Evolutionary conservation across 2,329 filamentous ascomycete species (phyloP).

Genomic region (Elsinoe arachidis): DNA sequence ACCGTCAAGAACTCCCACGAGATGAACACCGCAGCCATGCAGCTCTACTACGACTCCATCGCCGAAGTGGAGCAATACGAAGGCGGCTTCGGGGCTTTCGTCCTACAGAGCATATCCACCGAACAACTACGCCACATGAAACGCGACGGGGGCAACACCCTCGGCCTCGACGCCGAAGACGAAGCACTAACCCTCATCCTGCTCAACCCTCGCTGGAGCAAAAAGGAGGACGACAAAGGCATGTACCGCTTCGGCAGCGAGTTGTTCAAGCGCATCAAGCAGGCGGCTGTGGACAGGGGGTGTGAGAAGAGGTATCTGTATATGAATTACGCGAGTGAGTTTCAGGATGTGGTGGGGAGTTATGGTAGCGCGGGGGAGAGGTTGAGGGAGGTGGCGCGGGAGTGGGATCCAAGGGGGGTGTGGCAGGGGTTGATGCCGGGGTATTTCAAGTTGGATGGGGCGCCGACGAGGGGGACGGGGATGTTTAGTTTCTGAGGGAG

Average conservation of each 20-base stretch:
- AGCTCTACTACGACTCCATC: conserved; percentile 22
- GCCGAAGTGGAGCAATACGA: conserved; percentile 19
- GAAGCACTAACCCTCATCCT: neutral
- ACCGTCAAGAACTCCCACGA: conserved; percentile 26
- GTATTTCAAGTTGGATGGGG: conserved; percentile 33
- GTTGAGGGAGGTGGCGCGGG: conserved; percentile 28
- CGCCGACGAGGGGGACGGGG: conserved; percentile 1
- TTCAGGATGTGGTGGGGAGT: conserved; percentile 34
- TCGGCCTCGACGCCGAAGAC: conserved; percentile 24
- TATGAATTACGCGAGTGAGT: conserved; percentile 41
- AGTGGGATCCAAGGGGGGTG: conserved; percentile 34
- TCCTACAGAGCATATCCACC: neutral
- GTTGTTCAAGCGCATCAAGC: conserved; percentile 21
- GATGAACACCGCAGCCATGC: conserved; percentile 22
- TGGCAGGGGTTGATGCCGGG: conserved; percentile 36
- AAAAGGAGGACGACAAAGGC: conserved; percentile 26
- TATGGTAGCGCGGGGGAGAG: conserved; percentile 34
- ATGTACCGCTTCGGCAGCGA: conserved; percentile 23
- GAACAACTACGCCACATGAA: conserved; percentile 20
- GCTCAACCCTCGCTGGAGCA: conserved; percentile 21
- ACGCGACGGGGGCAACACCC: conserved; percentile 29
- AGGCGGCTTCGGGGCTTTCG: conserved; percentile 7
- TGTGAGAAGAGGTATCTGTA: conserved; percentile 29
- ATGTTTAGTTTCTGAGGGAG: neutral
- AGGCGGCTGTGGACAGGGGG: neutral